Conservation (phyloP, 2,329 filamentous ascomycete species). For the Pseudogymnoascus pannorum region DNA sequence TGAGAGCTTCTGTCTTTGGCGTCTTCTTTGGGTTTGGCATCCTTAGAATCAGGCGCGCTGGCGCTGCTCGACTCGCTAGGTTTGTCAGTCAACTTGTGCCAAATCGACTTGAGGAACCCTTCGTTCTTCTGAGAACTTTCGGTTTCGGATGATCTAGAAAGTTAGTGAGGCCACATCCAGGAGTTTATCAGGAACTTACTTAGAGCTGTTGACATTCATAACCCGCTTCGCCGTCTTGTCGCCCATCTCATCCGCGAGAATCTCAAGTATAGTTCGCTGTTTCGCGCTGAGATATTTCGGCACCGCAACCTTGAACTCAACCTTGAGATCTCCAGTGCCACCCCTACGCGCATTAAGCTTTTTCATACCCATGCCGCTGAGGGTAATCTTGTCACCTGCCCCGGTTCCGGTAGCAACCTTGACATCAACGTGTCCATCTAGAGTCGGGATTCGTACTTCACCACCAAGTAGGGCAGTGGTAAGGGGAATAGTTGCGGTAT, state of each 20-base stretch:
- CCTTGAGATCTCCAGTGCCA: constrained; percentile 72
- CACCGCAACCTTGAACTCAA: constrained; percentile 93
- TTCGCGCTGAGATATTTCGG: constrained; percentile 89
- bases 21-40: constrained; percentile 5
- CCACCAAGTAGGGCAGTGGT: constrained; percentile 91
- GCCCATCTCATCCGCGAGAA: constrained; percentile 92
- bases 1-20: background rate
- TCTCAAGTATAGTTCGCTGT: constrained; percentile 87
- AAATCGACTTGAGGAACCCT: constrained; percentile 86
- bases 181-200: constrained; percentile 36
- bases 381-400: constrained; percentile 84
- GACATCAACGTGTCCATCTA: constrained; percentile 84
- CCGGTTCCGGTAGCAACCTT: constrained; percentile 86
- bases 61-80: constrained; percentile 10
- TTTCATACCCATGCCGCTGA: constrained; percentile 91
- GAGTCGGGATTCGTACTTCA: constrained; percentile 79
- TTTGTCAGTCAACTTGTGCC: constrained; percentile 86
- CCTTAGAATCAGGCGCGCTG: constrained; percentile 8
- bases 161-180: background rate
- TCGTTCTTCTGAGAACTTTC: constrained; percentile 61
- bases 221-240: constrained; percentile 87
- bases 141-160: constrained; percentile 4
- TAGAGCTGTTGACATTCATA: constrained; percentile 66
- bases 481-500: constrained; percentile 84
- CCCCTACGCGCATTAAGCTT: constrained; percentile 62